phyloP scores from a whole-genome alignment of 2,329 filamentous ascomycete species.

The Diaporthe sp. region DNA sequence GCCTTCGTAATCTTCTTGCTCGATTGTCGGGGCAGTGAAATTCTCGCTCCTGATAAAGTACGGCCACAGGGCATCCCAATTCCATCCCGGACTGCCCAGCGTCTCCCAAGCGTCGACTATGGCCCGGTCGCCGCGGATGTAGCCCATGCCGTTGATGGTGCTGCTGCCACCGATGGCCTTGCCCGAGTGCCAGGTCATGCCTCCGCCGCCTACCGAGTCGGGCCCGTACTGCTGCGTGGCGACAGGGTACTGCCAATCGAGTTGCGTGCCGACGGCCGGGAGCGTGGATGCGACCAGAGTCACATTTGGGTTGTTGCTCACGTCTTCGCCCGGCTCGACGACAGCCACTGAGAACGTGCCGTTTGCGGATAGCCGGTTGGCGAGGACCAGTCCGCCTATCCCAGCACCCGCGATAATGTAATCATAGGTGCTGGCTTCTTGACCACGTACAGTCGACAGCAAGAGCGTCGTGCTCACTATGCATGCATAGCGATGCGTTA shows the following conservation, averaged over 20 bases:
- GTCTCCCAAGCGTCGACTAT: slow-evolving; percentile 54
- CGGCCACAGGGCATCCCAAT: not conserved
- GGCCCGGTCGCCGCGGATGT: slow-evolving; percentile 49
- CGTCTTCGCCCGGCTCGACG: not conserved
- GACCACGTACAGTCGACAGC: not conserved
- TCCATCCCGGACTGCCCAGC: slow-evolving; percentile 50
- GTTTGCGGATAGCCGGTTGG: not conserved
- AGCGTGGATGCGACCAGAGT: not conserved
- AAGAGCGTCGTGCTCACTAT: not conserved
- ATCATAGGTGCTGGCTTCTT: not conserved
- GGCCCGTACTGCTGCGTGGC: not conserved
- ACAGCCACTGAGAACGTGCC: not conserved
- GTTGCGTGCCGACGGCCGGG: not conserved
- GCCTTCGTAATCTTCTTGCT: not conserved
- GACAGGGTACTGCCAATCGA: not conserved
- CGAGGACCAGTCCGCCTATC: not conserved
- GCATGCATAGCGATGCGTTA: not conserved
- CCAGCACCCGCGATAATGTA: not conserved
- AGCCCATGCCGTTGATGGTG: slow-evolving; percentile 57
- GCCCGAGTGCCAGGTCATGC: not conserved
- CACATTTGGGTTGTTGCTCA: not conserved
- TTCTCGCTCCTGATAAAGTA: not conserved
- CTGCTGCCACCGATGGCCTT: not conserved
- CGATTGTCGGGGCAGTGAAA: not conserved
- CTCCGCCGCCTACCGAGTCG: not conserved